Base-by-base conservation (phyloP, 2,329 filamentous ascomycete species). In the Tolypocladium pustulatum region DNA sequence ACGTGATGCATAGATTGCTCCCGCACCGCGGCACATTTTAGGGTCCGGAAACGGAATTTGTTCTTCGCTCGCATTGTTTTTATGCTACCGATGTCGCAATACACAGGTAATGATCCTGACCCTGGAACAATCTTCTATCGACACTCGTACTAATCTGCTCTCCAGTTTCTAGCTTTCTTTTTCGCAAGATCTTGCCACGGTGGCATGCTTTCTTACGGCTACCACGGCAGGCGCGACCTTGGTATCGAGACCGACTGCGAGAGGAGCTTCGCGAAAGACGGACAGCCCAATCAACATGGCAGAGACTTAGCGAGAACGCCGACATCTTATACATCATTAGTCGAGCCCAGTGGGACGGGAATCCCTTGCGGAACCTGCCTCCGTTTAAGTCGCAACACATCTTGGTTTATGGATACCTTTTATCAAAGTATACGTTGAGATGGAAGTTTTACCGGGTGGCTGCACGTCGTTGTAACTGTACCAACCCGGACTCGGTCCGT, bases 291-390 rank as follows among this genome's bases (percentile, higher is more conserved):
- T 71, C 66, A 5, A 51, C 27, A 17, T 62, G 67, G 56, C 59
- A 68, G 55, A 71, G 66, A 56, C 64, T 78, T n/a, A 78, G 75
- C 66, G 76, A 78, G 62, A 72, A 73, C 6, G 69, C 75, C 3
- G 75, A 78, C 59, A 73, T 78, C 32, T 69, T 77, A 55, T 78
- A 76, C 65, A 66, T 69, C 27, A 67, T 76, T 56, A 72, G 66
- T 64, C 68, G 76, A 56, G 71, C 76, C 25, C 65, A 61, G 2
- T 66, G 74, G 60, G 75, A 77, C 63, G 73, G 72, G 3, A 68
- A 69, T 57, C 64, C 67, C 12, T 61, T 75, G 53, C 62, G 67
- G 2, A 61, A 56, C 9, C 53, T 73, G 32, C 69, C 70, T 8
- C 60, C 54, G 1, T 67, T 72, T 36, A 38, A 56, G 20, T 9